Evolutionary conservation across 2,329 filamentous ascomycete genomes (phyloP).

Genomic region (Cercospora berteroae): DNA sequence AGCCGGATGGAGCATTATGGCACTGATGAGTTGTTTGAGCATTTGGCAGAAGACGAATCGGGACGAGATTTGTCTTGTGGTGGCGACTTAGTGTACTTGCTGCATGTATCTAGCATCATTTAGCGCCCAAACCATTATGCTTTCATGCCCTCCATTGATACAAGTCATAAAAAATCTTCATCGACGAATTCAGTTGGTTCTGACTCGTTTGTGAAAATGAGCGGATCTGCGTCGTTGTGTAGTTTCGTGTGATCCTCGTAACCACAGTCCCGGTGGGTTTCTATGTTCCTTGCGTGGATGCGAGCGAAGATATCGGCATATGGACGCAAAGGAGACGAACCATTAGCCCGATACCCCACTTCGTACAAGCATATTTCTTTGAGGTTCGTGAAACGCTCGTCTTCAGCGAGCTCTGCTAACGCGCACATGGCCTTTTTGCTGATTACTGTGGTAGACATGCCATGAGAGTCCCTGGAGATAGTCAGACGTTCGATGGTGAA

Average conservation of each 20-base stretch:
- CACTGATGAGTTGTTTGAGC: not conserved
- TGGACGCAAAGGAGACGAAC: not conserved
- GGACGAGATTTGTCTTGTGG: not conserved
- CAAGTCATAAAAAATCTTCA: too few relatives aligned
- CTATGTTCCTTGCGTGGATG: not conserved
- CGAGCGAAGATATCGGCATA: not conserved
- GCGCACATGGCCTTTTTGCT: conserved; percentile 24
- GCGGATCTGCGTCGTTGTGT: too few relatives aligned
- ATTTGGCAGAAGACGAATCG: not conserved
- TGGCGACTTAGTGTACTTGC: not conserved
- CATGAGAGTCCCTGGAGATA: too few relatives aligned
- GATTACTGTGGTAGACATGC: not conserved
- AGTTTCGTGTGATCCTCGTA: too few relatives aligned
- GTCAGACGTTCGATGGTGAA: not conserved
- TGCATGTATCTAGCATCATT: too few relatives aligned
- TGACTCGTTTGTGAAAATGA: too few relatives aligned
- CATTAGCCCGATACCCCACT: not conserved
- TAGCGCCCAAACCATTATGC: too few relatives aligned
- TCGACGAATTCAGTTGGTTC: too few relatives aligned
- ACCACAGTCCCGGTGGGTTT: too few relatives aligned
- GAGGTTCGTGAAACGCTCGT: not conserved
- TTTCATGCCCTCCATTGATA: too few relatives aligned
- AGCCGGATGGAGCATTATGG: not conserved
- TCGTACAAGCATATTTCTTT: conserved; percentile 6
- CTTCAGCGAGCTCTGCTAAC: conserved; percentile 18